phyloP scores from a whole-genome alignment of 176 grass and related monocot genomes.

The Thalia dealbata region DNA sequence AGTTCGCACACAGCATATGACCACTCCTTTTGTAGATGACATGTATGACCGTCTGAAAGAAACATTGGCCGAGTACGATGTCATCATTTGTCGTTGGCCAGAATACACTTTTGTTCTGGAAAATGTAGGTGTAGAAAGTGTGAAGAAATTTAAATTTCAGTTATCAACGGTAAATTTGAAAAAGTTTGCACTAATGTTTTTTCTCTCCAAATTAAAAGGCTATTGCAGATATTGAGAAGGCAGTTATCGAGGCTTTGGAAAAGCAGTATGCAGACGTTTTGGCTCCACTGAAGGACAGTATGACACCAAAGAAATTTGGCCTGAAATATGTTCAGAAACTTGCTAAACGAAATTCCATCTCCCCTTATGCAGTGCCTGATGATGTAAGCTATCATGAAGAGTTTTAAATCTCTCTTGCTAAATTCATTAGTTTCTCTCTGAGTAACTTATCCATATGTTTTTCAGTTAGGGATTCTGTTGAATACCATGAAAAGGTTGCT shows the following conservation, averaged over 20 bases:
- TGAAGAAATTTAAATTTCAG: conserved; percentile 5
- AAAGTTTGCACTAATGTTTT: conserved; percentile 1
- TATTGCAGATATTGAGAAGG: conserved; percentile 98
- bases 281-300: conserved; percentile 78
- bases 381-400: conserved; percentile 54
- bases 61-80: conserved; percentile 82
- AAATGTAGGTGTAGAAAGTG: conserved; percentile 55
- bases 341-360: conserved; percentile 66
- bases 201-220: conserved; percentile 53
- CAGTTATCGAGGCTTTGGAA: conserved; percentile 66
- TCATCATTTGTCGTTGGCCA: conserved; percentile 95
- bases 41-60: conserved; percentile 84
- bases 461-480: conserved; percentile 87
- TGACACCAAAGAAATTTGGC: conserved; percentile 92
- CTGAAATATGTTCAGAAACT: conserved; percentile 92
- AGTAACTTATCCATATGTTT: conserved; percentile 18
- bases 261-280: conserved; percentile 85
- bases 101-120: conserved; percentile 92
- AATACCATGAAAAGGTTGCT: conserved; percentile 95
- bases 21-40: conserved; percentile 90
- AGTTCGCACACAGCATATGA: conserved; percentile 86
- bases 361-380: conserved; percentile 65
- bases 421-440: background rate
- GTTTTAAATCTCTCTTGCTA: background rate
- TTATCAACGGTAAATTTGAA: background rate